Evolutionary conservation across 2,329 filamentous ascomycete genomes (phyloP).

Genomic region (Graphilbum fragrans): DNA sequence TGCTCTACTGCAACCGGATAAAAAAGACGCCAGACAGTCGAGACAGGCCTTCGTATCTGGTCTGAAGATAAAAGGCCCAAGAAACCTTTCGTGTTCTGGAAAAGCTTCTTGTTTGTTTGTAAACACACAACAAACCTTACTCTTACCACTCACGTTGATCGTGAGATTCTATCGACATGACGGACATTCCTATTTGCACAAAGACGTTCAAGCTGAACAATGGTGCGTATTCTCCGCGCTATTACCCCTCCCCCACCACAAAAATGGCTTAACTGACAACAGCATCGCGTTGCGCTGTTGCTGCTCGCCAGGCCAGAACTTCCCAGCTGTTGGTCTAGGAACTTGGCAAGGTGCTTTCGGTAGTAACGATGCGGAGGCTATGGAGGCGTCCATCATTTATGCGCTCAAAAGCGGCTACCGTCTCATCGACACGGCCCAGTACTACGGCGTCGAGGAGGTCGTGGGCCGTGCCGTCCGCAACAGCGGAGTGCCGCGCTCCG

Average conservation of each 20-base stretch:
- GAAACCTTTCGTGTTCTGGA: too few relatives aligned
- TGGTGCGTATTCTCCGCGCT: neutral
- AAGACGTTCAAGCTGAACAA: neutral
- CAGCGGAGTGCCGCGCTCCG: slow-evolving; percentile 37
- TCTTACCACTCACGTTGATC: too few relatives aligned
- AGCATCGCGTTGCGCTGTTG: neutral
- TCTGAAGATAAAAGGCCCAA: too few relatives aligned
- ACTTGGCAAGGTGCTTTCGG: neutral
- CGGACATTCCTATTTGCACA: neutral
- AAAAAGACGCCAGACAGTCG: too few relatives aligned
- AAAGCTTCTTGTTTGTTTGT: too few relatives aligned
- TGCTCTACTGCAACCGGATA: too few relatives aligned
- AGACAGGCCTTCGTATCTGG: too few relatives aligned
- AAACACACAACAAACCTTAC: too few relatives aligned
- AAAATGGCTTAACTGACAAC: too few relatives aligned
- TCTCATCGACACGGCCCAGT: neutral
- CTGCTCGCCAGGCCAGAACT: neutral
- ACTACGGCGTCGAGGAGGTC: neutral
- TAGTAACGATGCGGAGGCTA: neutral
- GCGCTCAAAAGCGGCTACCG: neutral
- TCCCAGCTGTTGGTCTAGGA: neutral
- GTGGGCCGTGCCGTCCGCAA: neutral
- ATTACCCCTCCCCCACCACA: neutral
- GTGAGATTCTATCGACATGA: too few relatives aligned
- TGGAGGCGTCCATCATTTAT: neutral